These are phyloP conservation scores for Quercus mongolica DNA, from an alignment of 306 rosid species.

Conservation along the genomic window DNA sequence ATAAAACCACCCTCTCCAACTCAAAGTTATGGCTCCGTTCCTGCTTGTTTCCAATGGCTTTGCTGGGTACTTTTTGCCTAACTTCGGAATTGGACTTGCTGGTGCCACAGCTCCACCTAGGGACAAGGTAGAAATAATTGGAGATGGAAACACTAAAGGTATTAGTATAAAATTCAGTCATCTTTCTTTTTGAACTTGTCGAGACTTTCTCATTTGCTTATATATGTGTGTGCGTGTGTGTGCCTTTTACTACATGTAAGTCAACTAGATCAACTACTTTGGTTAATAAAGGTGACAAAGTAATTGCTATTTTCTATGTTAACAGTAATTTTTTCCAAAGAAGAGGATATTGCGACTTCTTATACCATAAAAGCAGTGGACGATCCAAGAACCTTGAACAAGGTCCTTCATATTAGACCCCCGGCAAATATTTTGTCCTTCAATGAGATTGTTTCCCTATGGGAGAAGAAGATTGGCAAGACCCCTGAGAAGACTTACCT, in stretches of 20 bases:
- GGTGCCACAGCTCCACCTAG: no score
- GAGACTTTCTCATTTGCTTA: no score
- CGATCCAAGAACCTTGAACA: slow-evolving; percentile 46
- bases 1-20: no score
- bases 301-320: neutral
- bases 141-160: no score
- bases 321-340: slow-evolving; percentile 33
- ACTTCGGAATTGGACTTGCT: neutral
- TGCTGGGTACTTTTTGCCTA: slow-evolving; percentile 27
- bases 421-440: slow-evolving; percentile 32
- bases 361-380: slow-evolving; percentile 35
- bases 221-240: no score
- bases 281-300: no score
- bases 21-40: no score
- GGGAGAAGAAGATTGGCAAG: slow-evolving; percentile 47
- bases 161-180: no score
- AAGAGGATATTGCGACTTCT: slow-evolving; percentile 33
- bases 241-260: no score
- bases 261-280: no score
- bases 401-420: slow-evolving; percentile 31
- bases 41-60: neutral
- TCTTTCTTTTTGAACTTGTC: no score
- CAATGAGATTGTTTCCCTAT: slow-evolving; percentile 32
- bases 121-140: no score
- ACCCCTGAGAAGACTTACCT: slow-evolving; percentile 30